Percentiles rank a stretch among this genome's conserved stretches.
phyloP scores from a whole-genome alignment of 139 green algal genomes.

The Chlorella sp. region DNA sequence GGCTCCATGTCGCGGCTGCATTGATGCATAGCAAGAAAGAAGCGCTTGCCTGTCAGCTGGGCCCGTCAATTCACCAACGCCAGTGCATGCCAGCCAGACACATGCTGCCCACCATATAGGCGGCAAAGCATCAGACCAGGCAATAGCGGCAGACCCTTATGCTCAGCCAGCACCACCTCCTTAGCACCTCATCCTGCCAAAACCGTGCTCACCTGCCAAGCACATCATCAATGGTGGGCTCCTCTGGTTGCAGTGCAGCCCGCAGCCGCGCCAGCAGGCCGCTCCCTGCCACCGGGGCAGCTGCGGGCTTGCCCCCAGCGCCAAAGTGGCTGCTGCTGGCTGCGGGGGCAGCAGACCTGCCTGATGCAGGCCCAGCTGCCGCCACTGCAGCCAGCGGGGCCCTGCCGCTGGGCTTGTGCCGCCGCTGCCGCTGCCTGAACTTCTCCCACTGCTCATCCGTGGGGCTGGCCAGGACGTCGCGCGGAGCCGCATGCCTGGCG shows the following conservation, averaged over 20 bases:
- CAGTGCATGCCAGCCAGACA: not conserved
- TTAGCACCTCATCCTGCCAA: no score
- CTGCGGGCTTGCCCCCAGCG: not conserved
- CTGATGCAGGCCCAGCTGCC: not conserved
- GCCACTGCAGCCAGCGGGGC: not conserved
- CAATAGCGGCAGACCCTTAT: not conserved
- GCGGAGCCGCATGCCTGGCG: not conserved
- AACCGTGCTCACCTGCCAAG: not conserved
- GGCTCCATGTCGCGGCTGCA: no score
- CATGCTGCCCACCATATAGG: not conserved
- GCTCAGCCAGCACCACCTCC: not conserved
- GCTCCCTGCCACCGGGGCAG: not conserved
- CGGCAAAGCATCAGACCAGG: no score
- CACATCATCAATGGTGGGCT: not conserved
- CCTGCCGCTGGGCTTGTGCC: not conserved
- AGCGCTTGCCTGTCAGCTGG: no score
- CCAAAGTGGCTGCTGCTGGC: constrained; percentile 2
- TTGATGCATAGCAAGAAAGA: no score
- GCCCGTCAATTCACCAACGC: no score
- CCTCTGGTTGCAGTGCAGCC: constrained; percentile 10
- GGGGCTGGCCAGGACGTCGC: constrained; percentile 15
- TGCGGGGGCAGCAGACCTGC: not conserved
- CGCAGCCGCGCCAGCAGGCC: constrained; percentile 12
- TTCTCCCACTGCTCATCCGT: constrained; percentile 24
- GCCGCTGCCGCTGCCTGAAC: not conserved